phyloP scores from a whole-genome alignment of 768 basidiomycete species.

The Leucogyrophana mollusca region DNA sequence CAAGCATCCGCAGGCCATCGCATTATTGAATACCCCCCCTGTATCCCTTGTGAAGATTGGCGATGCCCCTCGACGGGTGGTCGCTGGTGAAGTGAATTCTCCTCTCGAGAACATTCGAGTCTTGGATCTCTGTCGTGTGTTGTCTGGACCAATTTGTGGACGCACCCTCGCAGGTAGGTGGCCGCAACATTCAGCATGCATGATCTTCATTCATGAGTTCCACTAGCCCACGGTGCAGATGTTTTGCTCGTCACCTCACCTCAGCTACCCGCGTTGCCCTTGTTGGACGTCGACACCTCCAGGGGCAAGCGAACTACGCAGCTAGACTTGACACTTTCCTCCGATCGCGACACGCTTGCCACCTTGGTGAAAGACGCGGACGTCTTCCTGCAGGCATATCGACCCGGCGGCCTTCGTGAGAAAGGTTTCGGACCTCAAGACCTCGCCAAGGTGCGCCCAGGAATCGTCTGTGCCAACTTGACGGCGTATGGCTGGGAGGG shows the following conservation, averaged over 20 bases:
- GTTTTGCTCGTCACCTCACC: conserved; percentile 57
- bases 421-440: conserved; percentile 49
- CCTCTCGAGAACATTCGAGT: conserved; percentile 53
- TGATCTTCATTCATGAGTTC: background rate
- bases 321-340: conserved; percentile 42
- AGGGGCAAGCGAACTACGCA: conserved; percentile 64
- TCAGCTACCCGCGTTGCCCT: conserved; percentile 48
- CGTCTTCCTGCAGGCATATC: conserved; percentile 63
- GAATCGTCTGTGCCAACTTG: conserved; percentile 54
- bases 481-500: conserved; percentile 59
- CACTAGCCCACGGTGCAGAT: conserved; percentile 54
- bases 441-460: conserved; percentile 37
- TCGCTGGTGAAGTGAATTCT: conserved; percentile 7
- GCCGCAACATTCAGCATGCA: background rate
- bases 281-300: conserved; percentile 56
- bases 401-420: conserved; percentile 46
- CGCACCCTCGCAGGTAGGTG: conserved; percentile 52
- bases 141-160: conserved; percentile 59
- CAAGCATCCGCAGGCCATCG: conserved; percentile 44
- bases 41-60: conserved; percentile 46
- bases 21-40: conserved; percentile 38
- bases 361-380: conserved; percentile 42
- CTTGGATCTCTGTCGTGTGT: conserved; percentile 57
- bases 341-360: conserved; percentile 33
- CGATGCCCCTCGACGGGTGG: conserved; percentile 40